Percentiles rank a stretch among this genome's conserved stretches.
Evolutionary conservation across 352 stramenopile genomes (phyloP).

Genomic region (Pythium oligandrum): DNA sequence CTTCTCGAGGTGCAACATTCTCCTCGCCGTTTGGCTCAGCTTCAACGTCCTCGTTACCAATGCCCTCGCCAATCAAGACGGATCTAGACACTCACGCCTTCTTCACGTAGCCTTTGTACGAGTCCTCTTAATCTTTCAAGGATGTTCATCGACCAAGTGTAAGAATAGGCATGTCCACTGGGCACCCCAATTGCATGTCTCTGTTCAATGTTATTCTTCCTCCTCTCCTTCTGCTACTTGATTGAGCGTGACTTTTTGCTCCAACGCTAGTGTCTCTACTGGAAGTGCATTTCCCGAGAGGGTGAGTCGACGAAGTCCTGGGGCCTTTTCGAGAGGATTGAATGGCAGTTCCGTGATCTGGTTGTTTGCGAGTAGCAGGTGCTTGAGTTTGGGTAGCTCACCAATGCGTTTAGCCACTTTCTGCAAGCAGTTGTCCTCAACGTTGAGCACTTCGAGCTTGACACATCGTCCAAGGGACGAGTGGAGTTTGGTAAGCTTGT

Average conservation of each 20-base stretch:
- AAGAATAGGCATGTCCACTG: slow-evolving; percentile 17
- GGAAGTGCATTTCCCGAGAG: slow-evolving; percentile 71
- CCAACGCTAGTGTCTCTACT: slow-evolving; percentile 48
- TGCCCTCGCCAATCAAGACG: slow-evolving; percentile 81
- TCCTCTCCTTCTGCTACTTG: slow-evolving; percentile 40
- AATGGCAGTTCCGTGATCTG: slow-evolving; percentile 73
- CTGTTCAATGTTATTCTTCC: slow-evolving; percentile 16
- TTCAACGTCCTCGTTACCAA: slow-evolving; percentile 36
- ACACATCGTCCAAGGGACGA: slow-evolving; percentile 66
- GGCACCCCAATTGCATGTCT: too few relatives aligned
- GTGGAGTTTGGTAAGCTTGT: slow-evolving; percentile 75
- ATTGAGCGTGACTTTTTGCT: slow-evolving; percentile 56
- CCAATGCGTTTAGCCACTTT: slow-evolving; percentile 86
- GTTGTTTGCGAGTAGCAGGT: slow-evolving; percentile 85
- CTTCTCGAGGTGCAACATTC: too few relatives aligned
- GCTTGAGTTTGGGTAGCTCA: slow-evolving; percentile 68
- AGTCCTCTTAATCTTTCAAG: slow-evolving; percentile 11
- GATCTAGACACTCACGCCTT: slow-evolving; percentile 83
- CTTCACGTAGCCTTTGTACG: slow-evolving; percentile 41
- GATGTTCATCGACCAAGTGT: neutral
- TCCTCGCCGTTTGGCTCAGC: too few relatives aligned
- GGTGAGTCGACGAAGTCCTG: slow-evolving; percentile 69
- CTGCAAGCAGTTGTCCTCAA: slow-evolving; percentile 74
- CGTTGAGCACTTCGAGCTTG: slow-evolving; percentile 80
- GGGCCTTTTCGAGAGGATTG: slow-evolving; percentile 68